Conservation (phyloP, 2,329 filamentous ascomycete species). For the Cyphellophora europaea region DNA sequence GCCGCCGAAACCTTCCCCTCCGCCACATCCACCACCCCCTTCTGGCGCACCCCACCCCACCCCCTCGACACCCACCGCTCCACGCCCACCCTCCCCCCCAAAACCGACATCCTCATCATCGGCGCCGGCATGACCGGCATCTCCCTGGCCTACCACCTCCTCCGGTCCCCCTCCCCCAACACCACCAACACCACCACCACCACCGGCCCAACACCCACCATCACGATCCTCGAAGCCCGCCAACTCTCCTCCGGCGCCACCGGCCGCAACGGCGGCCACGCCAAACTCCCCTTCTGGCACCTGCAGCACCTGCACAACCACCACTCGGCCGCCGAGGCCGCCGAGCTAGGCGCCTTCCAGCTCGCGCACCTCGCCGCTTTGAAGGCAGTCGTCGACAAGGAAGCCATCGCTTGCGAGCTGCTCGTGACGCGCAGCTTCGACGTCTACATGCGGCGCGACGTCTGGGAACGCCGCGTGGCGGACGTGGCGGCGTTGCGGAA, state of each 20-base stretch:
- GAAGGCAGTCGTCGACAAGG: conserved; percentile 29
- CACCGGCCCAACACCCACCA: conserved; percentile 6
- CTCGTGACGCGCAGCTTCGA: conserved; percentile 27
- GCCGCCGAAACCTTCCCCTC: not conserved
- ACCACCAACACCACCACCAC: conserved; percentile 1
- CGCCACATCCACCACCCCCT: conserved; percentile 20
- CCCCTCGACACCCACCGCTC: conserved; percentile 10
- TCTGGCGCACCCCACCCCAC: conserved; percentile 19
- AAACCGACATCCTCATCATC: conserved; percentile 38
- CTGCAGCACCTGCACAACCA: not conserved
- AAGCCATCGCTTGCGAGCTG: conserved; percentile 35
- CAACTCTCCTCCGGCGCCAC: conserved; percentile 35
- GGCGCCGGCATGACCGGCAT: conserved; percentile 40
- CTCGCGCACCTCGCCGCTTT: conserved; percentile 29
- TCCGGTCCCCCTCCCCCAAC: conserved; percentile 21
- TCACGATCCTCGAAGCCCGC: conserved; percentile 32
- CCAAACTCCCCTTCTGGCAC: conserved; percentile 21
- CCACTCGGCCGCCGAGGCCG: conserved; percentile 26
- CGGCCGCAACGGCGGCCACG: conserved; percentile 37
- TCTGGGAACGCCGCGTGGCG: not conserved
- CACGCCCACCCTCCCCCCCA: conserved; percentile 24
- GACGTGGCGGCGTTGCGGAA: conserved; percentile 2
- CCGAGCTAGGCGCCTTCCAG: conserved; percentile 32
- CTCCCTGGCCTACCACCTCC: conserved; percentile 34
- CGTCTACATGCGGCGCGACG: conserved; percentile 24